phyloP scores from a whole-genome alignment of 345 rosid species.

The Erodium maritimum region DNA sequence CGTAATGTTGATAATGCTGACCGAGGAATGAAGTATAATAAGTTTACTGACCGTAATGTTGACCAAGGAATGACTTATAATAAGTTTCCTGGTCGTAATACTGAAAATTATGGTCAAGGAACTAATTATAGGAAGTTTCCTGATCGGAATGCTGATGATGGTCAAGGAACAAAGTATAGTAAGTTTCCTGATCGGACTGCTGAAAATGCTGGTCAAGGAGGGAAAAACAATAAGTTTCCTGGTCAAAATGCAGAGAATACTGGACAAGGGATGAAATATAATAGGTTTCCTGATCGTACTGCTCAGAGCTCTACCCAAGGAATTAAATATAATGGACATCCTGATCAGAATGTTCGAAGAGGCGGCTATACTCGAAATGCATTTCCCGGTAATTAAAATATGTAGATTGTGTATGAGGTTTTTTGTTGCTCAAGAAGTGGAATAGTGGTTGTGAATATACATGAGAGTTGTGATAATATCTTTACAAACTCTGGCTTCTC shows the following conservation, averaged over 20 bases:
- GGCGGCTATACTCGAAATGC: conserved; percentile 31
- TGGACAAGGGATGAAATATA: conserved; percentile 2
- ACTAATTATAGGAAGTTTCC: background rate
- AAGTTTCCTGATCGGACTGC: background rate
- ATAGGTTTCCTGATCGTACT: background rate
- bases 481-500: background rate
- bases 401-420: no score
- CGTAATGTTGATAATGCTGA: conserved; percentile 11
- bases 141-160: background rate
- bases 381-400: conserved; percentile 20
- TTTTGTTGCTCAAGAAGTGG: no score
- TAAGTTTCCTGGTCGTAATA: background rate
- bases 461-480: background rate
- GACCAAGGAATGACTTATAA: background rate
- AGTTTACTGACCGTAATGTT: conserved; percentile 26
- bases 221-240: background rate
- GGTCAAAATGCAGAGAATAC: conserved; percentile 16
- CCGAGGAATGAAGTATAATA: conserved; percentile 17
- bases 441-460: no score
- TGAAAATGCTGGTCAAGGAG: background rate
- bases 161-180: background rate
- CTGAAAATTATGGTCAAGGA: background rate
- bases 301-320: conserved; percentile 1
- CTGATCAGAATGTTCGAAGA: conserved; percentile 35
- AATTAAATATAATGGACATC: conserved; percentile 7